These are phyloP conservation scores for Sequoiadendron giganteum DNA, from an alignment of 75 land plant genomes.

Conservation along the genomic window DNA sequence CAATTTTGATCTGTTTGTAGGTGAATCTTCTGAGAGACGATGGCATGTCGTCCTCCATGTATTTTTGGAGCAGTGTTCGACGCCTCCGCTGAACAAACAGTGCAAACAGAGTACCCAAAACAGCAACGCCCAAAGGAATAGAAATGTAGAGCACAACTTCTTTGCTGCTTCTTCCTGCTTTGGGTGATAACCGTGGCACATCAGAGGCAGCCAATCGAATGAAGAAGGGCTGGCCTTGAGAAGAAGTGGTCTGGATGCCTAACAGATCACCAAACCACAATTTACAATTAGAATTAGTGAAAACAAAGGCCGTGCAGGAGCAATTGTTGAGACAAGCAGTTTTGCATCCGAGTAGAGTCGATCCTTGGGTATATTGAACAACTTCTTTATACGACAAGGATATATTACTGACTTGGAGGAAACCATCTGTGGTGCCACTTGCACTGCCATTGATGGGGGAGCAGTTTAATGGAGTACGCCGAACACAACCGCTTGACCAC, in stretches of 20 bases:
- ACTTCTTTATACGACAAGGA: constrained; percentile 2
- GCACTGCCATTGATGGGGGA: neutral
- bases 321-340: constrained; percentile 21
- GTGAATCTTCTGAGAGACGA: constrained; percentile 7
- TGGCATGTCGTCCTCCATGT: too few relatives aligned
- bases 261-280: constrained; percentile 12
- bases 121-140: too few relatives aligned
- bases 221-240: too few relatives aligned
- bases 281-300: constrained; percentile 10
- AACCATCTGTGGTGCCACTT: neutral
- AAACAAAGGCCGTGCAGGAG: constrained; percentile 16
- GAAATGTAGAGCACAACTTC: neutral
- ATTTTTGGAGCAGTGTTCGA: neutral
- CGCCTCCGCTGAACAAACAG: neutral
- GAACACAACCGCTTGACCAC: constrained; percentile 27
- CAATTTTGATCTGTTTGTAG: constrained; percentile 9
- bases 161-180: neutral
- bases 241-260: neutral
- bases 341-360: neutral
- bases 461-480: constrained; percentile 11
- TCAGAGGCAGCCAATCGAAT: neutral
- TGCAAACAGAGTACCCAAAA: neutral
- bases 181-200: neutral
- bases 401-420: neutral
- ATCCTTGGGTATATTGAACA: neutral